Evolutionary conservation across 2,329 filamentous ascomycete genomes (phyloP).

Genomic region (Ramularia collo-cygni): DNA sequence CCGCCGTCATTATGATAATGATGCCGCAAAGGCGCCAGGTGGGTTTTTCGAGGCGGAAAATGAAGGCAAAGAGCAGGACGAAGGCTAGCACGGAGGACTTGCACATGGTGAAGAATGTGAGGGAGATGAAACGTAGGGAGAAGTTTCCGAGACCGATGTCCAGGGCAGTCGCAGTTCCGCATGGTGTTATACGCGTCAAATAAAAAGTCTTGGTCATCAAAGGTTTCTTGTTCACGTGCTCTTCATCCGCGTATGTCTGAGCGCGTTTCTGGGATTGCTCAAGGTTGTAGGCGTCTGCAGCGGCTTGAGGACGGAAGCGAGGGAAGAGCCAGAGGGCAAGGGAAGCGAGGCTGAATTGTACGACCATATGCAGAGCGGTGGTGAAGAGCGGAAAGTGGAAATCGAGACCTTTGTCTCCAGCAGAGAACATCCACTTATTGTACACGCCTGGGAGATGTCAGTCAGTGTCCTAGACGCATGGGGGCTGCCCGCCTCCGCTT

Average conservation of each 20-base stretch:
- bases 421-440: slow-evolving; percentile 99
- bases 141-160: slow-evolving; percentile 96
- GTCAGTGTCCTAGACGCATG: no score
- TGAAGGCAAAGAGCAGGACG: slow-evolving; percentile 87
- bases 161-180: slow-evolving; percentile 83
- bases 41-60: slow-evolving; percentile 83
- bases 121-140: slow-evolving; percentile 88
- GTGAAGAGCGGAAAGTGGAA: slow-evolving; percentile 95
- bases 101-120: slow-evolving; percentile 99
- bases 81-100: slow-evolving; percentile 96
- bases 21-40: slow-evolving; percentile 81
- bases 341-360: slow-evolving; percentile 77
- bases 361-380: slow-evolving; percentile 89
- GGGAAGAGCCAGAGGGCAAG: slow-evolving; percentile 77
- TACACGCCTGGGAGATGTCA: no score
- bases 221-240: slow-evolving; percentile 39
- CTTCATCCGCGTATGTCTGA: slow-evolving; percentile 1
- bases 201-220: slow-evolving; percentile 89
- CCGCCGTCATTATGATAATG: slow-evolving; percentile 84
- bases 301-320: slow-evolving; percentile 59
- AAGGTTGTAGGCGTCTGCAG: slow-evolving; percentile 4
- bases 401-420: slow-evolving; percentile 59
- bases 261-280: background rate
- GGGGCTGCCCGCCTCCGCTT: no score
- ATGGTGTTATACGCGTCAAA: slow-evolving; percentile 82